phyloP scores from a whole-genome alignment of 192 early-diverging fungal species.

The Entomortierella lignicola region DNA sequence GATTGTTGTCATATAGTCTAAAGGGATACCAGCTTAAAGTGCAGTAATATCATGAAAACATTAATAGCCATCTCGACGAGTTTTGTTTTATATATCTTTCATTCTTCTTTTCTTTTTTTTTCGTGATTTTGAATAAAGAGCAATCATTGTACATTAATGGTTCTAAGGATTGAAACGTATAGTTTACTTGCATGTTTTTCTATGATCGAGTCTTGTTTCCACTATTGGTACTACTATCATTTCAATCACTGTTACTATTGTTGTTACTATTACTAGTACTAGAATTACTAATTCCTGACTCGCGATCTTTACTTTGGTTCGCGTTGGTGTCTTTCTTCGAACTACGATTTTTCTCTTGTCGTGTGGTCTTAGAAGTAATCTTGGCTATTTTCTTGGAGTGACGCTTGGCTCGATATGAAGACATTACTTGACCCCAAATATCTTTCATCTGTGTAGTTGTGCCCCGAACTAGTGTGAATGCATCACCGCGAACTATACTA shows the following conservation, averaged over 20 bases:
- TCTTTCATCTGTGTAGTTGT: conserved; percentile 24
- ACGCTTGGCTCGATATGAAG: conserved; percentile 22
- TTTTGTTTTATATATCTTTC: too few relatives aligned
- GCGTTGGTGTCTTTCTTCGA: neutral
- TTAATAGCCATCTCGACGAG: too few relatives aligned
- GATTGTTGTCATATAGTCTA: too few relatives aligned
- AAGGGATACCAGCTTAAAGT: too few relatives aligned
- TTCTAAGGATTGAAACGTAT: neutral
- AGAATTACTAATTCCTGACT: neutral
- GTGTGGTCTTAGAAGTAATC: neutral
- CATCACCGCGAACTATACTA: conserved; percentile 21
- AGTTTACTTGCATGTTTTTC: conserved; percentile 1
- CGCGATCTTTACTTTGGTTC: neutral
- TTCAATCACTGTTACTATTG: neutral
- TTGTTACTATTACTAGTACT: neutral
- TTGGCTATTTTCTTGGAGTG: neutral
- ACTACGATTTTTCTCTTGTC: neutral
- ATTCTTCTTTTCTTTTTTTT: neutral
- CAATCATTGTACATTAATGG: too few relatives aligned
- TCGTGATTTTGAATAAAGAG: neutral
- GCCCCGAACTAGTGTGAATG: conserved; percentile 9
- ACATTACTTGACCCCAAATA: conserved; percentile 36
- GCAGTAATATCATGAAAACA: too few relatives aligned
- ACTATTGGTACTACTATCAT: neutral
- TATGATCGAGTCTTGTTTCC: neutral